Evolutionary conservation across 2,329 filamentous ascomycete species (phyloP).

Genomic region (Ophiostoma sp.): DNA sequence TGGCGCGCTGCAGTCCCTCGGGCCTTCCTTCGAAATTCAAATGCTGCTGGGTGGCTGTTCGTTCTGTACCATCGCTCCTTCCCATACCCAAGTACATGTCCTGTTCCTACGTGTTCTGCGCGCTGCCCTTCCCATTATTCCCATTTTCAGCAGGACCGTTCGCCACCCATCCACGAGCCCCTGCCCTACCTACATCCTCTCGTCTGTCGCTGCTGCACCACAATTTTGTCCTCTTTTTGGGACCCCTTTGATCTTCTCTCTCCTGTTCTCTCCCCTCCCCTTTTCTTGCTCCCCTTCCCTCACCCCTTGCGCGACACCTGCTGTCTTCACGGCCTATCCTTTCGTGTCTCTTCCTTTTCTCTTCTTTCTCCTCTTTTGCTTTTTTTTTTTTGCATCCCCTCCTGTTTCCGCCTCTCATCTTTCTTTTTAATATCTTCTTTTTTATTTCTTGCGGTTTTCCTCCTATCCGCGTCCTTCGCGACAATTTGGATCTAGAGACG

Average conservation of each 20-base stretch:
- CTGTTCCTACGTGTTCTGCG: conserved; percentile 8
- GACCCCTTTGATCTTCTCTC: neutral
- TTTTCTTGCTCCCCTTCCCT: neutral
- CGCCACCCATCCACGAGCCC: conserved; percentile 4
- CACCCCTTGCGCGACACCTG: neutral
- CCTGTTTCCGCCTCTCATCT: conserved; percentile 13
- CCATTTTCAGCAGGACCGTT: neutral
- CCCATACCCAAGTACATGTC: neutral
- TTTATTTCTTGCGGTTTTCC: neutral
- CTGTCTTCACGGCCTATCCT: neutral
- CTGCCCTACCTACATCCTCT: conserved; percentile 17
- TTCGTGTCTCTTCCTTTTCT: neutral
- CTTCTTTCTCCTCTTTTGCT: neutral
- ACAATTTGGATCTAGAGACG: neutral
- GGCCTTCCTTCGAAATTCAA: neutral
- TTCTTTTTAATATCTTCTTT: neutral
- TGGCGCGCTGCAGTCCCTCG: neutral
- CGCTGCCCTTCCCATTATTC: neutral
- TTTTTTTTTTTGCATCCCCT: conserved; percentile 3
- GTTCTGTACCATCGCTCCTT: neutral
- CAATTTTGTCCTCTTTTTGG: conserved; percentile 7
- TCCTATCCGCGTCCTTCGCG: neutral
- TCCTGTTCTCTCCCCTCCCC: conserved; percentile 4
- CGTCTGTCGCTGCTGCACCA: conserved; percentile 2
- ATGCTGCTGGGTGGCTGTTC: neutral